A percentile compares a stretch with the other conserved stretches of the same genome.
Evolutionary conservation across 108 stramenopile genomes (phyloP).

Genomic region (Stephanodiscus triporus): DNA sequence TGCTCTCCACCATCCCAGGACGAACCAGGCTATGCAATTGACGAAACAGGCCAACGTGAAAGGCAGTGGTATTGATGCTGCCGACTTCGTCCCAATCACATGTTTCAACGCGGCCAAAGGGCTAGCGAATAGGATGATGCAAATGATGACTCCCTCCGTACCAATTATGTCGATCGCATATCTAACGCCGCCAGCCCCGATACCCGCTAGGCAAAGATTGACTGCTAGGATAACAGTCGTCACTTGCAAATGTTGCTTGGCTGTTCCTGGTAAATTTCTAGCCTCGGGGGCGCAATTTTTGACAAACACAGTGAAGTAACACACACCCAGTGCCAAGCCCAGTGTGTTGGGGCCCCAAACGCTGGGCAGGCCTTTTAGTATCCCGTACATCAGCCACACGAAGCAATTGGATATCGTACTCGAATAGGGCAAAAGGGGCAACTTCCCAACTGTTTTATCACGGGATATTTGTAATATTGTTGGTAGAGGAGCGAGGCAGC

Average conservation of each 20-base stretch:
- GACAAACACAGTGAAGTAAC: constrained; percentile 30
- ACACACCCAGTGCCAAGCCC: constrained; percentile 25
- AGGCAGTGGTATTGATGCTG: constrained; percentile 79
- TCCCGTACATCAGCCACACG: constrained; percentile 51
- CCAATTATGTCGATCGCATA: constrained; percentile 43
- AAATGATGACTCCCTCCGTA: constrained; percentile 52
- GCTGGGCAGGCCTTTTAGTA: constrained; percentile 22
- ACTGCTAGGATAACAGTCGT: constrained; percentile 16
- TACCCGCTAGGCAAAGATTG: constrained; percentile 22
- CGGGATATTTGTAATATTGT: constrained; percentile 61
- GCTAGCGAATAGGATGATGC: constrained; percentile 68
- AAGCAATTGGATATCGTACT: constrained; percentile 45
- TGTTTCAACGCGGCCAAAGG: constrained; percentile 70
- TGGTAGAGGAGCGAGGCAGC: constrained; percentile 56
- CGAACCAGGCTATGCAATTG: constrained; percentile 77
- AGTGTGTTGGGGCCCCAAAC: constrained; percentile 29
- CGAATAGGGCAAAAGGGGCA: constrained; percentile 72
- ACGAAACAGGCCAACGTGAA: constrained; percentile 74
- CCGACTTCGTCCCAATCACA: constrained; percentile 71
- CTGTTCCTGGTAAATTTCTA: constrained; percentile 30
- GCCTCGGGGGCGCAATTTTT: constrained; percentile 21
- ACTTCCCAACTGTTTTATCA: constrained; percentile 59
- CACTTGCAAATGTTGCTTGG: constrained; percentile 30
- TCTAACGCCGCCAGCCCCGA: constrained; percentile 11
- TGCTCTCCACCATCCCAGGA: constrained; percentile 67